Conservation (phyloP, 2,329 filamentous ascomycete genomes). For the Arthrinium puccinioides region DNA sequence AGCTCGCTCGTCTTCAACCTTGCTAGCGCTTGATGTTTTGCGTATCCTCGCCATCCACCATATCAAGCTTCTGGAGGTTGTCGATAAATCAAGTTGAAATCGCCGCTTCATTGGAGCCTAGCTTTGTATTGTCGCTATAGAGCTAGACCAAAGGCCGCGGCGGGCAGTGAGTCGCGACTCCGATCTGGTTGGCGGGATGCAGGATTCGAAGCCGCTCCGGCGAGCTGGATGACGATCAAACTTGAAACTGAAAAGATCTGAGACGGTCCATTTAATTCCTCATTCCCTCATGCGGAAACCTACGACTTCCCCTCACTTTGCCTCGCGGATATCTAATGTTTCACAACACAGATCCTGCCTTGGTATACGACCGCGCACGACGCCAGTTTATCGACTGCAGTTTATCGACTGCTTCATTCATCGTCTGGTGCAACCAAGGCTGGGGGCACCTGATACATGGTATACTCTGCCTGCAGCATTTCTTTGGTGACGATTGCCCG, state of each 20-base stretch:
- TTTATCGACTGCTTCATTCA: too few relatives aligned
- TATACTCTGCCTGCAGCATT: too few relatives aligned
- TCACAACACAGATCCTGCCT: constrained; percentile 1
- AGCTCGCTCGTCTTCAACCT: too few relatives aligned
- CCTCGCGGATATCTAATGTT: background rate
- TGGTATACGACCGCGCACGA: too few relatives aligned
- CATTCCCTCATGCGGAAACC: background rate
- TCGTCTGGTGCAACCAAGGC: too few relatives aligned
- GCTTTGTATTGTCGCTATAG: constrained; percentile 2
- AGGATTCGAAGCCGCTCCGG: constrained; percentile 8
- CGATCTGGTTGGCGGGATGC: constrained; percentile 1
- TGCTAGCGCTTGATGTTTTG: background rate
- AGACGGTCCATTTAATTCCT: constrained; percentile 4
- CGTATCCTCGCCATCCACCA: background rate
- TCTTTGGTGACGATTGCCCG: too few relatives aligned
- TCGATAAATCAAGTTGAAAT: background rate
- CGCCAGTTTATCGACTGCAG: too few relatives aligned
- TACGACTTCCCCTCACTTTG: background rate
- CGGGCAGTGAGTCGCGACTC: constrained; percentile 1
- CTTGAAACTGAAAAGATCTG: constrained; percentile 10
- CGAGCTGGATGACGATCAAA: constrained; percentile 9
- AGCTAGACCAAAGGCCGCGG: constrained; percentile 8
- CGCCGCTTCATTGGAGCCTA: constrained; percentile 5
- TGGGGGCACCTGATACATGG: too few relatives aligned
- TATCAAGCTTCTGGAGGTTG: background rate